These are phyloP conservation scores for Parachaetomium inaequale DNA, from an alignment of 495 filamentous ascomycete species.

Conservation along the genomic window DNA sequence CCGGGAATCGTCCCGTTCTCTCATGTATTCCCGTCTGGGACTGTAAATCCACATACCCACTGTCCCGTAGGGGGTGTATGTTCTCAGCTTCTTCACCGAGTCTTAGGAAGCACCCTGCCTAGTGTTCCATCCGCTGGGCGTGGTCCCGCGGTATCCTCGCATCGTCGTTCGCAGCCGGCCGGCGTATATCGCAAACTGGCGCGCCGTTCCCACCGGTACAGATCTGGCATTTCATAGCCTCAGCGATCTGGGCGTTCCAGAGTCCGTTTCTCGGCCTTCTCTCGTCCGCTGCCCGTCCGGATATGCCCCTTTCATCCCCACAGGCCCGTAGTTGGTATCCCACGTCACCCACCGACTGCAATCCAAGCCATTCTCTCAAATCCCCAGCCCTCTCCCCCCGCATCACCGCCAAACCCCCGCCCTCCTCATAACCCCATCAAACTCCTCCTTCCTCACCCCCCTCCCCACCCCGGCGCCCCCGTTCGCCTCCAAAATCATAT, in stretches of 20 bases:
- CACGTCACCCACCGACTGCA: too few relatives aligned
- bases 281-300: too few relatives aligned
- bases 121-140: not conserved
- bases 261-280: too few relatives aligned
- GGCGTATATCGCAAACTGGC: too few relatives aligned
- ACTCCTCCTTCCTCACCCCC: constrained; percentile 75
- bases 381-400: not conserved
- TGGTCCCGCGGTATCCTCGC: too few relatives aligned
- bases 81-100: not conserved
- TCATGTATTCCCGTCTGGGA: not conserved
- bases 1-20: not conserved
- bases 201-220: too few relatives aligned
- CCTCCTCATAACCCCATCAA: constrained; percentile 78
- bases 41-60: not conserved
- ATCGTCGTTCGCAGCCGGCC: too few relatives aligned
- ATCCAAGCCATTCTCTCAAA: not conserved
- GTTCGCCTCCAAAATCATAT: constrained; percentile 94
- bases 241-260: too few relatives aligned
- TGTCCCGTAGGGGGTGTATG: not conserved
- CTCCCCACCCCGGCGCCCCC: constrained; percentile 66
- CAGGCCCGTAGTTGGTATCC: too few relatives aligned
- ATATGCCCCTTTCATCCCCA: too few relatives aligned
- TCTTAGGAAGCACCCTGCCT: not conserved
- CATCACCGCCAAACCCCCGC: constrained; percentile 71
- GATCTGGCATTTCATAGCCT: too few relatives aligned